Evolutionary conservation across 352 stramenopile genomes (phyloP).

Genomic region (Globisporangium iwayamae): DNA sequence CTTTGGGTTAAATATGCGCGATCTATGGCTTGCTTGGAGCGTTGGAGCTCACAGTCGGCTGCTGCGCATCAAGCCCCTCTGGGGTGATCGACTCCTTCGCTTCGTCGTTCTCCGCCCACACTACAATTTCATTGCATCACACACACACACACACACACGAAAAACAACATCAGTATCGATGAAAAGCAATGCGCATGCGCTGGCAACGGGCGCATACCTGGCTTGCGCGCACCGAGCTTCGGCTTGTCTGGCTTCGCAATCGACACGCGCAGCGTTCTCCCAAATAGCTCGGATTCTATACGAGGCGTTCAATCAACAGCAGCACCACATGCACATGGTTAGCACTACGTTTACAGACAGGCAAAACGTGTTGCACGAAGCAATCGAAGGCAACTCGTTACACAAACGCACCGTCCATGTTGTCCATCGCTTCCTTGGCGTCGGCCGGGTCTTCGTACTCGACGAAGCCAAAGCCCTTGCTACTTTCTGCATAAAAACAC

Average conservation of each 20-base stretch:
- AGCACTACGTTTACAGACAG: background rate
- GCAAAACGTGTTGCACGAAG: background rate
- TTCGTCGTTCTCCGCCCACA: slow-evolving; percentile 62
- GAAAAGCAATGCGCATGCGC: background rate
- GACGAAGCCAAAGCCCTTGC: slow-evolving; percentile 93
- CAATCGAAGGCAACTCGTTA: background rate
- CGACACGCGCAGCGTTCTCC: slow-evolving; percentile 88
- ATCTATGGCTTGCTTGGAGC: slow-evolving; percentile 12
- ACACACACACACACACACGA: background rate
- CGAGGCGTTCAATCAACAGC: slow-evolving; percentile 3
- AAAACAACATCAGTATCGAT: background rate
- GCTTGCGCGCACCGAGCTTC: slow-evolving; percentile 72
- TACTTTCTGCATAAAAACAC: slow-evolving; percentile 38
- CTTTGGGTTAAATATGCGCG: slow-evolving; percentile 16
- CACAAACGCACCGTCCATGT: slow-evolving; percentile 88
- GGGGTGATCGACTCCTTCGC: slow-evolving; percentile 13
- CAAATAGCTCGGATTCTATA: slow-evolving; percentile 89
- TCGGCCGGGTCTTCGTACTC: slow-evolving; percentile 91
- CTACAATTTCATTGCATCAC: slow-evolving; percentile 17
- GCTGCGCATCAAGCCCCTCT: slow-evolving; percentile 13
- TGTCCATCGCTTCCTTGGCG: slow-evolving; percentile 91
- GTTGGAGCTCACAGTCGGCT: slow-evolving; percentile 5
- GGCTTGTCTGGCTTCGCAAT: slow-evolving; percentile 85
- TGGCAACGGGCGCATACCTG: slow-evolving; percentile 33
- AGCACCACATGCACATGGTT: background rate